Evolutionary conservation across 257 asterid genomes (phyloP), one percentile per base, ranked within the genome.

Genomic region (Capsicum pubescens): DNA sequence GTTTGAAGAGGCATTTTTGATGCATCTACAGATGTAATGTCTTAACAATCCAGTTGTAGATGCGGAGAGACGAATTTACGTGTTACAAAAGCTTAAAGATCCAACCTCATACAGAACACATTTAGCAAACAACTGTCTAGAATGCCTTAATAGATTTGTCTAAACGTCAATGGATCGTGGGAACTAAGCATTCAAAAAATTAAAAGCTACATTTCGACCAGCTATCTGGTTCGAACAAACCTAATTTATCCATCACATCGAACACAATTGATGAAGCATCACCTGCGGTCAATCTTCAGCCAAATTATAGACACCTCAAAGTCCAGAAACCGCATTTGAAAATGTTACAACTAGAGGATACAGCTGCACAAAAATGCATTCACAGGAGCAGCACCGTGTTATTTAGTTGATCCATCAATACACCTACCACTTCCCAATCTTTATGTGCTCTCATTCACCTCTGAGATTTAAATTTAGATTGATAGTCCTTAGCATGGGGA

Each of bases 401-500:
- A 26, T 76, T 76, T 52, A 76, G 63, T 54, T 76, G 64, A 26
- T 54, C 48, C 81, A 48, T 50, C 7, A 0, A 74, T 50, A 21
- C 60, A 74, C 60, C 44, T 50, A 26, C 52, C 81, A 76, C 61
- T 21, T 21, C 8, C 15, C 61, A 16, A 36, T 69, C 80, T 16
- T 5, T 9, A 35, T 10, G 80, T 19, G 36, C 54, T 64, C 59
- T 56, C 8, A 50, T 35, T 74, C 80, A 76, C 63, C 46, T 39
- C 52, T 61, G 69, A 67, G 85, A 83, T 76, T 87, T 88, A 64
- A 90, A 83, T 80, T 86, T 91, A 15, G 83, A 86, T 52, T 84
- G 87, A 10, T 63, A 81, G 80, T 91, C 91, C 87, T 86, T 88
- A 19, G 84, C 88, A 87, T 86, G 81, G 21, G 87, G 61, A 48